These are phyloP conservation scores for Hortaea werneckii DNA, from an alignment of 2,329 filamentous ascomycete species.

Conservation along the genomic window DNA sequence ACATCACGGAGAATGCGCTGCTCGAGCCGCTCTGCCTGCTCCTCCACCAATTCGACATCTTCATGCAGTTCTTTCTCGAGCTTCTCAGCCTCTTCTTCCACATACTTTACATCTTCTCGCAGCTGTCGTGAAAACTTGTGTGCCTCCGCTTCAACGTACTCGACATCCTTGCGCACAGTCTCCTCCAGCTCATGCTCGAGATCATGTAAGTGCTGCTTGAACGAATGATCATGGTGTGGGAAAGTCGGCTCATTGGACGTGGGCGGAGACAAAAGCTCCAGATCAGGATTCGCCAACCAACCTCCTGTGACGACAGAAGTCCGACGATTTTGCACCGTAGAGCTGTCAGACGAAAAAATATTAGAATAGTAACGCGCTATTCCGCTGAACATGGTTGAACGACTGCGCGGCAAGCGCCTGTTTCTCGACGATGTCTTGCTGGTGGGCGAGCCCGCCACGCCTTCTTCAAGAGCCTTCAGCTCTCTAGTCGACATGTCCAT, in stretches of 20 bases:
- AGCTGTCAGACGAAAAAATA: conserved; percentile 33
- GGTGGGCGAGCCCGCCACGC: background rate
- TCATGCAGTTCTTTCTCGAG: conserved; percentile 5
- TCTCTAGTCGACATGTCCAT: conserved; percentile 2
- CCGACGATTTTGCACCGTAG: conserved; percentile 34
- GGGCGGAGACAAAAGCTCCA: conserved; percentile 33
- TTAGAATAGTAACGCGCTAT: conserved; percentile 36
- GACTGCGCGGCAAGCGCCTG: conserved; percentile 19
- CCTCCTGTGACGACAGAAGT: conserved; percentile 34
- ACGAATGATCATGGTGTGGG: conserved; percentile 7
- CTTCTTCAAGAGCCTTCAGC: background rate
- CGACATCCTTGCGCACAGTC: conserved; percentile 3
- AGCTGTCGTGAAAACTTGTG: conserved; percentile 1
- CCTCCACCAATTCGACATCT: conserved; percentile 7
- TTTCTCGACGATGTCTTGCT: background rate
- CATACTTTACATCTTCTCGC: conserved; percentile 1
- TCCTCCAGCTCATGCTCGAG: conserved; percentile 8
- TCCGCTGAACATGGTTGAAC: conserved; percentile 32
- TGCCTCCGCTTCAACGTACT: conserved; percentile 9
- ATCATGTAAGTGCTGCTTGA: conserved; percentile 11
- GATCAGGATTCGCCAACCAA: conserved; percentile 35
- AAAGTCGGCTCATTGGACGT: conserved; percentile 4
- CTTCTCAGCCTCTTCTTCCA: conserved; percentile 7
- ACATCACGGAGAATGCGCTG: conserved; percentile 6
- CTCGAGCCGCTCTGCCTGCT: conserved; percentile 5